Base-by-base conservation (phyloP, 176 grass and related monocot genomes). In the Oryza punctata region DNA sequence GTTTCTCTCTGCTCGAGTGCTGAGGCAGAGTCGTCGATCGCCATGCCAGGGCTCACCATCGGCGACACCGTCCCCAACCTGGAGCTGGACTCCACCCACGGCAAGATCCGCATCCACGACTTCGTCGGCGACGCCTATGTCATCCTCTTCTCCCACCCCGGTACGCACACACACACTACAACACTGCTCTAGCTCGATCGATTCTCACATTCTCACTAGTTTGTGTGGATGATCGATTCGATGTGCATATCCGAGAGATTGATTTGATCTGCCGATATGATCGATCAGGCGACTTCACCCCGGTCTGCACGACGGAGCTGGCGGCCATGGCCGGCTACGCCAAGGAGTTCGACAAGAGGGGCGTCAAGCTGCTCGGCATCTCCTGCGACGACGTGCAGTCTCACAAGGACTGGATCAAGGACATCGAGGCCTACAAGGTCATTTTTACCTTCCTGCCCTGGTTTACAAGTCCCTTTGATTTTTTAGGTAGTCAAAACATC, bases 251-350 rank as follows among this genome's bases (percentile, higher is more conserved):
- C 5, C 18, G 50, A 54, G 2, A 0, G 1, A 7, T 19, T 59
- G 35, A 3, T 5, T 0, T 44, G 10, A 38, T 38, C 37, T 21
- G 10, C 12, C 37, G 37, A n/a, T n/a, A n/a, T n/a, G n/a, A 38
- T 1, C 19, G 40, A 21, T 28, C 82, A 97, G 91, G 70, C 2
- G 96, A 98, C 37, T 98, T 95, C 83, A 94, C 96, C 5, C 96
- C 87, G 18, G 96, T 98, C 16, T 98, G 96, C 96, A 98, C 91
- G 33, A 95, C 96, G 77, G 96, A 98, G 93, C 29, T 98, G 91
- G 78, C 86, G 5, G 82, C 86, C 11, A 93, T 98, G 93, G 96
- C 96, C 12, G 35, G 25, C 40, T 92, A 94, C 72, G 70, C 85
- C 2, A 3, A 7, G 46, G 93, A 98, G 87, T 98, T 98, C 77